These are phyloP conservation scores for Paraconiothyrium brasiliense DNA, from an alignment of 2,329 filamentous ascomycete genomes.

Conservation along the genomic window DNA sequence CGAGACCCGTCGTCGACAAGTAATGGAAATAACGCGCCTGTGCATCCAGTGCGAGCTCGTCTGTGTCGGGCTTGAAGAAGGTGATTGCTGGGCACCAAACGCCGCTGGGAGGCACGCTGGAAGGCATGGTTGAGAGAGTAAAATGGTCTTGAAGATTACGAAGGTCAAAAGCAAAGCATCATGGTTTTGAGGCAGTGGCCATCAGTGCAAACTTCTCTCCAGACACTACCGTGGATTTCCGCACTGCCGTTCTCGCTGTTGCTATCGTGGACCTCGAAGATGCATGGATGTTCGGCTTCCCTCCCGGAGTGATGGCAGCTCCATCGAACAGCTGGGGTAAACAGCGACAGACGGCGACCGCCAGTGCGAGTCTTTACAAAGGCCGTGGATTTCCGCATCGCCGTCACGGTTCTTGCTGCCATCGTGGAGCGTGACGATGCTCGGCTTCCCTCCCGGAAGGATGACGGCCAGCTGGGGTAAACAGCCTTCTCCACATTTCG, in stretches of 20 bases:
- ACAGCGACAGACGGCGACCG: not conserved
- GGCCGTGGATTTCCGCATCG: not conserved
- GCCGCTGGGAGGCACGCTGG: slow-evolving; percentile 27
- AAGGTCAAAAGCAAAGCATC: not conserved
- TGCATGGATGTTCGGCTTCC: not conserved
- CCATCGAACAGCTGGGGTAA: not conserved
- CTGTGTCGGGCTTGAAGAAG: slow-evolving; percentile 50
- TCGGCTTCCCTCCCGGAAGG: not conserved
- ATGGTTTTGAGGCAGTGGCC: not conserved
- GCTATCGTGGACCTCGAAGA: not conserved
- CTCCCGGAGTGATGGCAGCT: not conserved
- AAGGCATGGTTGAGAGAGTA: slow-evolving; percentile 14
- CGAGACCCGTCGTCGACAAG: slow-evolving; percentile 51
- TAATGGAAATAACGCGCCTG: slow-evolving; percentile 54
- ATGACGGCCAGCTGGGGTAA: not conserved
- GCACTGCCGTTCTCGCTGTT: not conserved
- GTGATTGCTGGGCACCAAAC: slow-evolving; percentile 51
- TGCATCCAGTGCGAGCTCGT: slow-evolving; percentile 49
- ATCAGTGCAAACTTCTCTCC: not conserved
- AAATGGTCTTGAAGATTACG: not conserved
- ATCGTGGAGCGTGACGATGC: not conserved
- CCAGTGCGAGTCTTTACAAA: not conserved
- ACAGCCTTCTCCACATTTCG: not conserved
- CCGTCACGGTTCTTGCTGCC: not conserved
- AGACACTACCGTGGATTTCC: not conserved